A percentile compares a stretch with the other conserved stretches of the same genome.
Conservation (phyloP, 2,329 filamentous ascomycete species). For the Verticillium tricorpus region DNA sequence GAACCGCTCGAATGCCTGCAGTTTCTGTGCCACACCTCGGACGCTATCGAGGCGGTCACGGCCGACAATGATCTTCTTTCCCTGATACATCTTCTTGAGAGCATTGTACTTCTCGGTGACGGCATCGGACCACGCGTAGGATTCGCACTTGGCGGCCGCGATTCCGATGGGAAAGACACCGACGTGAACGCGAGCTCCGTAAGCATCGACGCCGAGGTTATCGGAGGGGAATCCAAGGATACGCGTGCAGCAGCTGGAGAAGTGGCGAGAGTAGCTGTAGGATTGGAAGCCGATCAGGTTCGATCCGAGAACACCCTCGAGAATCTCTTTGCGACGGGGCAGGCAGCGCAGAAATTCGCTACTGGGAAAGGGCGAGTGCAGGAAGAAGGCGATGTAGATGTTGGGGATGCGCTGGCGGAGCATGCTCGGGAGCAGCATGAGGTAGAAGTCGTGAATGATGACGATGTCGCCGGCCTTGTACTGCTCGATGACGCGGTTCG, state of each 20-base stretch:
- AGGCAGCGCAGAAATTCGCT: constrained; percentile 92
- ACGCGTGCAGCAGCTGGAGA: constrained; percentile 87
- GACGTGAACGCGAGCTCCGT: constrained; percentile 82
- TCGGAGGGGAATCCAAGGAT: constrained; percentile 89
- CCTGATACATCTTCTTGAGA: constrained; percentile 74
- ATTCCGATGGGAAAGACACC: constrained; percentile 95
- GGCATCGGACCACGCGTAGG: constrained; percentile 65
- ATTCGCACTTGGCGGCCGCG: constrained; percentile 75
- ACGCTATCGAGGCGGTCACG: constrained; percentile 92
- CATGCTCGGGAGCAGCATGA: constrained; percentile 84
- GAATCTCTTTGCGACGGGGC: constrained; percentile 80
- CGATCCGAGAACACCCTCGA: constrained; percentile 83
- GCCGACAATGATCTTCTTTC: constrained; percentile 92
- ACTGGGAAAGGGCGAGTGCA: constrained; percentile 92
- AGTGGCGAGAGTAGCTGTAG: constrained; percentile 91
- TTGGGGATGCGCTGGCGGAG: constrained; percentile 80
- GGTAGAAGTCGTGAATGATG: constrained; percentile 90
- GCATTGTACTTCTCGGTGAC: constrained; percentile 68
- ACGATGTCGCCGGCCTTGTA: constrained; percentile 93
- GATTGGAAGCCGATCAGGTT: constrained; percentile 96
- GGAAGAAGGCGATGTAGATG: constrained; percentile 91
- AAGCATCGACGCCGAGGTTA: constrained; percentile 79
- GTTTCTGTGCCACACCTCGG: constrained; percentile 89
- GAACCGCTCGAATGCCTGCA: constrained; percentile 91
- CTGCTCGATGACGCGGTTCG: constrained; percentile 78